Conservation (phyloP, 2,329 filamentous ascomycete genomes). For the Fusarium algeriense region DNA sequence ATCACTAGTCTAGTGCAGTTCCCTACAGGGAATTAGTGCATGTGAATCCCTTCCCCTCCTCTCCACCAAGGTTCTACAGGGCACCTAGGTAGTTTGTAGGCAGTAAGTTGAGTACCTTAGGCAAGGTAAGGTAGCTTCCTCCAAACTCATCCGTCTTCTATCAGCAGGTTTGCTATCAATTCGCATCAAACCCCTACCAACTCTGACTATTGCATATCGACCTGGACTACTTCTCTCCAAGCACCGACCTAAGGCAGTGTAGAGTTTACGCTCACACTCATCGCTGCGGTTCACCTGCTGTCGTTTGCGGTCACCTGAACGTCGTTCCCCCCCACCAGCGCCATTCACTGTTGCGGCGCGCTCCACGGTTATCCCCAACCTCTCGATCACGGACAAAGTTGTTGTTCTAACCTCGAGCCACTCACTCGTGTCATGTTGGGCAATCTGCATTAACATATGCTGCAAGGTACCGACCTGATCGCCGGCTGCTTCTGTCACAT, state of each 20-base stretch:
- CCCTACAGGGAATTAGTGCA: neutral
- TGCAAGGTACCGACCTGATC: slow-evolving; percentile 9
- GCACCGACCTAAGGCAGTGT: no score
- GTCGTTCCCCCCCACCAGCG: neutral
- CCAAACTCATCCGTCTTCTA: slow-evolving; percentile 20
- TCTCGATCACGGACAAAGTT: slow-evolving; percentile 39
- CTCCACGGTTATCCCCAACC: slow-evolving; percentile 37
- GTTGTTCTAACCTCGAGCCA: slow-evolving; percentile 16
- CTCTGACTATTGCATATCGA: neutral
- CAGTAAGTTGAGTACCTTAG: neutral
- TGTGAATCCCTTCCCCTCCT: slow-evolving; percentile 7
- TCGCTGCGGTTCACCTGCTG: neutral
- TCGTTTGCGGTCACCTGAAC: slow-evolving; percentile 3
- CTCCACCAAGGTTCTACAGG: slow-evolving; percentile 11
- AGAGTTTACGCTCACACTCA: neutral
- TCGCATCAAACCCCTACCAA: neutral
- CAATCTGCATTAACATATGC: slow-evolving; percentile 20
- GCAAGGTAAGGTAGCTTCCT: slow-evolving; percentile 12
- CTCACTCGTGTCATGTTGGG: slow-evolving; percentile 25
- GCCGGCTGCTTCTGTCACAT: slow-evolving; percentile 7
- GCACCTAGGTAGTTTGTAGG: neutral
- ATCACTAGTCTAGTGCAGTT: neutral
- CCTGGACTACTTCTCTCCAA: neutral
- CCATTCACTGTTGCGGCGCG: slow-evolving; percentile 18
- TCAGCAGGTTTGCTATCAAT: slow-evolving; percentile 1